Evolutionary conservation across 2,329 filamentous ascomycete species (phyloP).

Genomic region (Fusarium mexicanum): DNA sequence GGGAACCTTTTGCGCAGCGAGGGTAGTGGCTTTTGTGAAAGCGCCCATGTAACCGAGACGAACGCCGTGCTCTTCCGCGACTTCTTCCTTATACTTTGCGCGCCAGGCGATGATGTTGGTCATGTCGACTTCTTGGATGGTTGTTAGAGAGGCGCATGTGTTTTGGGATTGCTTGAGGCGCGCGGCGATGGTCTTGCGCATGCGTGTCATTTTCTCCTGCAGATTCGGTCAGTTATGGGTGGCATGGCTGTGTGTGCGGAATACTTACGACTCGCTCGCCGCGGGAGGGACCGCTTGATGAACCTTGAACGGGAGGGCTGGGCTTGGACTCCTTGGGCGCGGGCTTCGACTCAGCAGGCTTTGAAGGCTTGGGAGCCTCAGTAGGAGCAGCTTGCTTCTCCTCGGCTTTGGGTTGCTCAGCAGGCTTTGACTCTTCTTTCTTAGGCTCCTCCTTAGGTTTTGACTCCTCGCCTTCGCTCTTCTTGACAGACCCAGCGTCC

Average conservation of each 20-base stretch:
- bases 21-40: constrained; percentile 75
- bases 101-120: constrained; percentile 72
- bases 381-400: constrained; percentile 31
- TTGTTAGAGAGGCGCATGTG: constrained; percentile 76
- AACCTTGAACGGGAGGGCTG: constrained; percentile 2
- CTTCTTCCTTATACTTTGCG: constrained; percentile 69
- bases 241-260: too few relatives aligned
- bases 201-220: constrained; percentile 62
- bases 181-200: constrained; percentile 79
- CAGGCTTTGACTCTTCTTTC: constrained; percentile 28
- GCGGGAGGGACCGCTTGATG: constrained; percentile 15
- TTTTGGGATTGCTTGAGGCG: constrained; percentile 75
- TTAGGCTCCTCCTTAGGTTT: constrained; percentile 33
- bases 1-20: constrained; percentile 74
- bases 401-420: constrained; percentile 26
- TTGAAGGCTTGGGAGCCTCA: constrained; percentile 24
- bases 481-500: constrained; percentile 26
- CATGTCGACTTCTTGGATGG: constrained; percentile 59
- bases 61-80: constrained; percentile 44
- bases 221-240: too few relatives aligned
- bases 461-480: constrained; percentile 32
- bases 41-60: constrained; percentile 78
- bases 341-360: constrained; percentile 31
- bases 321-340: constrained; percentile 28
- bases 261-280: constrained; percentile 30